phyloP scores from a whole-genome alignment of 305 asterid species.

The Solanum aculeatissimum region DNA sequence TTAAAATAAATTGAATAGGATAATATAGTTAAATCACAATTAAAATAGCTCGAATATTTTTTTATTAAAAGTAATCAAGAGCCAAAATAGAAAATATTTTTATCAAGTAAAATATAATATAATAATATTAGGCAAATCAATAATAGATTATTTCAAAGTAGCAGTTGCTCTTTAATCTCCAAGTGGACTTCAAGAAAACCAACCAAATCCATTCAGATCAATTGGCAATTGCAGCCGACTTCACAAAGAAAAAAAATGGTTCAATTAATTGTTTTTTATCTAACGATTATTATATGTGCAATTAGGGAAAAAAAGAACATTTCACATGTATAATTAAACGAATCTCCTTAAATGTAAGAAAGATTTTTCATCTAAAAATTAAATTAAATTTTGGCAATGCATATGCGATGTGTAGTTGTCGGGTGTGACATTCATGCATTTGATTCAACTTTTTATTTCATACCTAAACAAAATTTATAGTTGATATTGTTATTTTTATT shows the following conservation, averaged over 20 bases:
- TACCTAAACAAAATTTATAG: no score
- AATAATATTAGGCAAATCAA: not conserved
- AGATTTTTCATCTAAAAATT: not conserved
- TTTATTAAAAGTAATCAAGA: no score
- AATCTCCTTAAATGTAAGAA: not conserved
- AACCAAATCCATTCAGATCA: not conserved
- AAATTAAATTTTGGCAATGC: not conserved
- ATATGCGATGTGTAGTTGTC: not conserved
- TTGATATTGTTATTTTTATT: no score
- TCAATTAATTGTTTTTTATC: not conserved
- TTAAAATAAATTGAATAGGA: no score
- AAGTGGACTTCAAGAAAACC: not conserved
- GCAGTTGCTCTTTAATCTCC: not conserved
- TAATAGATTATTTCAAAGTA: not conserved
- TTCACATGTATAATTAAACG: not conserved
- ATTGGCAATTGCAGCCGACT: not conserved
- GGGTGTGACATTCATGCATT: not conserved
- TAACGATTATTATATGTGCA: not conserved
- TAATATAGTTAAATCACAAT: no score
- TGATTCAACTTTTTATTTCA: not conserved
- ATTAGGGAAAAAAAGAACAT: not conserved
- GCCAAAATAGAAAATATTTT: no score
- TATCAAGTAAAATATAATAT: no score
- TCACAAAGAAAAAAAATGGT: not conserved
- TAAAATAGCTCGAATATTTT: no score